Conservation (phyloP, 2,329 filamentous ascomycete genomes). For the Xylaria polymorpha region DNA sequence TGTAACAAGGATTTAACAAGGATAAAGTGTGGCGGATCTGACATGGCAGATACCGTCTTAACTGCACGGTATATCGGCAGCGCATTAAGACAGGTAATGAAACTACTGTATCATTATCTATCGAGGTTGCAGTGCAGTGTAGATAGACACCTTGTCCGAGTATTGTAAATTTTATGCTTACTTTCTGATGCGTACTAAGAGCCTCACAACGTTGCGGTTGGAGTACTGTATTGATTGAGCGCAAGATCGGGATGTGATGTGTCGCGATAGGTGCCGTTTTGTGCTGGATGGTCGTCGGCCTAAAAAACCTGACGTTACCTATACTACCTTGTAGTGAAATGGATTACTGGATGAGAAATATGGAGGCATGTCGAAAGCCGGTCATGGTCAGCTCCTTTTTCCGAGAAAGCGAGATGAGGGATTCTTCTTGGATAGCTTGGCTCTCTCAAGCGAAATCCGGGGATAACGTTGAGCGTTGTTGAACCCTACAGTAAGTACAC, state of each 20-base stretch:
- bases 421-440: slow-evolving; percentile 2
- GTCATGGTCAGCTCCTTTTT: neutral
- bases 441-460: slow-evolving; percentile 26
- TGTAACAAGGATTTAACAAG: neutral
- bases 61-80: too few relatives aligned
- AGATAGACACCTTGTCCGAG: neutral
- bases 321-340: neutral
- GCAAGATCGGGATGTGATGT: neutral
- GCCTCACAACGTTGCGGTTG: neutral
- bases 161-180: neutral
- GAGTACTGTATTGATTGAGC: neutral
- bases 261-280: neutral
- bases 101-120: too few relatives aligned
- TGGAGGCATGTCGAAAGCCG: neutral
- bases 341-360: neutral
- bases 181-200: slow-evolving; percentile 1
- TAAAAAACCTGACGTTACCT: neutral
- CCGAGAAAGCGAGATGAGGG: slow-evolving; percentile 19
- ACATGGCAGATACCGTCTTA: too few relatives aligned
- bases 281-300: neutral
- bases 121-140: neutral
- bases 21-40: neutral
- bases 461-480: slow-evolving; percentile 1
- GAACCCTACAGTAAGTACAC: neutral
- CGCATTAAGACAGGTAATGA: too few relatives aligned